Conservation (phyloP, 176 grass and related monocot species). For the Rhynchospora pubera region DNA sequence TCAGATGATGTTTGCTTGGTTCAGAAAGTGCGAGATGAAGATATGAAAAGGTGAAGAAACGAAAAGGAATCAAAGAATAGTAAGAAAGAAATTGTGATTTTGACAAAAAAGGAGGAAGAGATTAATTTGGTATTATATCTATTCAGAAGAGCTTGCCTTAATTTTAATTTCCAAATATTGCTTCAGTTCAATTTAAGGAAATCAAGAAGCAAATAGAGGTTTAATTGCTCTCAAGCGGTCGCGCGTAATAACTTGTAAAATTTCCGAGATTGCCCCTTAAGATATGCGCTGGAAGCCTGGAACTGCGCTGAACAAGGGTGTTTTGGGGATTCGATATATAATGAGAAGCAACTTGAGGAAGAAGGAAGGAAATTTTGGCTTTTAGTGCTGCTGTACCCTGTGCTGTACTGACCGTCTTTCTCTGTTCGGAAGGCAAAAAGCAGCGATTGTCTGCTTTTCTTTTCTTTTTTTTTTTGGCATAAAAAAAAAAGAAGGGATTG, state of each 20-base stretch:
- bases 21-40: constrained; percentile 26
- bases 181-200: not conserved
- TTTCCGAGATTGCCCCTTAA: not conserved
- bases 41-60: not conserved
- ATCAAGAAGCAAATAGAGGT: not conserved
- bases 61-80: not conserved
- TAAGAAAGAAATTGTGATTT: not conserved
- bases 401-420: not conserved
- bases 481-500: not conserved
- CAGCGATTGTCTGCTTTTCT: not conserved
- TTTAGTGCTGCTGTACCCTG: not conserved
- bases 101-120: not conserved
- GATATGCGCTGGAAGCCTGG: not conserved
- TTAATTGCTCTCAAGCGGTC: not conserved
- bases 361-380: not conserved
- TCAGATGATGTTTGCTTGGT: constrained; percentile 33
- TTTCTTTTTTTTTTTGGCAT: too few species aligned
- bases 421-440: not conserved
- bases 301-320: not conserved
- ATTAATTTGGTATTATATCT: not conserved
- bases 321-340: constrained; percentile 7
- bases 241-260: not conserved
- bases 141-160: not conserved
- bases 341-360: not conserved
- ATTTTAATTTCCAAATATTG: not conserved